Evolutionary conservation across 2,329 filamentous ascomycete genomes (phyloP).

Genomic region (Talaromyces verruculosus): DNA sequence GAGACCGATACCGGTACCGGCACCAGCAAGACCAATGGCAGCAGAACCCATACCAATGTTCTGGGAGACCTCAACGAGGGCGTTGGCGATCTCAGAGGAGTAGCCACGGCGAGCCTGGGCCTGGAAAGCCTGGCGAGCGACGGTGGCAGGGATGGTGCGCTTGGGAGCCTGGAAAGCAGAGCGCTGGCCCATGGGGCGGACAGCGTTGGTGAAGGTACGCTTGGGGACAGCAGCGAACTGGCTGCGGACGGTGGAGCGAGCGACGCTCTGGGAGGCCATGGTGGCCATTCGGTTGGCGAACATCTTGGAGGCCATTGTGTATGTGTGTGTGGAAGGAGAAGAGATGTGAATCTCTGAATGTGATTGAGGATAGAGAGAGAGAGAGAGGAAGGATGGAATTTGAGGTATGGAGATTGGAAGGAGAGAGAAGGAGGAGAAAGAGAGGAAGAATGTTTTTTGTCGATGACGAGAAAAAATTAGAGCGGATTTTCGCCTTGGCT

Average conservation of each 20-base stretch:
- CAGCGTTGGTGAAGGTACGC: conserved; percentile 64
- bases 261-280: conserved; percentile 67
- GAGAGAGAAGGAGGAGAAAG: conserved; percentile 19
- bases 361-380: conserved; percentile 39
- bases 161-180: conserved; percentile 70
- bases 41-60: conserved; percentile 86
- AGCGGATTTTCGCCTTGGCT: conserved; percentile 24
- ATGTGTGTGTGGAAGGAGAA: conserved; percentile 38
- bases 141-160: conserved; percentile 68
- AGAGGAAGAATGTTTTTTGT: conserved; percentile 25
- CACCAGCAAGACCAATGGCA: conserved; percentile 88
- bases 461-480: conserved; percentile 23
- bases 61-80: conserved; percentile 87
- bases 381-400: conserved; percentile 32
- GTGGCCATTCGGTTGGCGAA: conserved; percentile 75
- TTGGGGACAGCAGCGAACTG: conserved; percentile 66
- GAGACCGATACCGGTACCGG: conserved; percentile 92
- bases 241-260: conserved; percentile 70
- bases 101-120: conserved; percentile 69
- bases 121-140: conserved; percentile 60
- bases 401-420: conserved; percentile 24
- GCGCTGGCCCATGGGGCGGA: conserved; percentile 36
- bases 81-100: conserved; percentile 81
- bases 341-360: conserved; percentile 31
- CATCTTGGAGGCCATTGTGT: conserved; percentile 79